Evolutionary conservation across 2,329 filamentous ascomycete species (phyloP), one percentile per base, ranked within the genome.

Genomic region (Fonsecaea erecta): DNA sequence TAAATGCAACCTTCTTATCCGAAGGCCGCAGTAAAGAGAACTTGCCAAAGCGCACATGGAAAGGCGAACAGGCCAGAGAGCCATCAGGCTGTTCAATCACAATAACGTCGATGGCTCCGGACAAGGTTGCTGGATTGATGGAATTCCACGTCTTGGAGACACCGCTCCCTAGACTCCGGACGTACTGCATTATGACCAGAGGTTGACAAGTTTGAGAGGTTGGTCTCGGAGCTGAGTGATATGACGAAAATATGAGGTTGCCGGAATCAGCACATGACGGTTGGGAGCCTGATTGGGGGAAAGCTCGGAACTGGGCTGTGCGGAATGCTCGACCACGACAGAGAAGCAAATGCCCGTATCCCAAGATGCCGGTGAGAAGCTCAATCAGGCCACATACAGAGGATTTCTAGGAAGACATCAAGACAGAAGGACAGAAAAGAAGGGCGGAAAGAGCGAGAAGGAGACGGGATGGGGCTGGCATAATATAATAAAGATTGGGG

Each of bases 141-240:
- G 93, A 97, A 80, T 99, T 99, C 95, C 95, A 99, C 78, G 95
- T 94, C 81, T 95, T 97, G 73, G 93, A 96, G 74, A 99, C 94
- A 59, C 93, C 96, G 77, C 93, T 93, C 79, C 92, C 95, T 73
- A 98, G 87, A 75, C 93, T 96, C 72, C 95, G 88, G 72, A 98
- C 93, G 90, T 98, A 98, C 84, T 98, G 93, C 95, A 98, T 98
- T 68, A 73, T 70, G 68, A 67, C 52, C 61, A 64, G 54, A 40
- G 16, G n/a, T 34, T 8, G 48, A 54, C 11, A 14, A 40, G 8
- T 32, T 24, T 14, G 56, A 60, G 43, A 43, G 28, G 14, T n/a
- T 21, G 12, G 56, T 5, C 7, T 21, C 43, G 37, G 7, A 12
- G 40, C 21, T 56, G 24, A 46, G 21, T 62, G 59, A 62, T 40